Base-by-base conservation (phyloP, 768 basidiomycete species). In the Hortiboletus campestris region DNA sequence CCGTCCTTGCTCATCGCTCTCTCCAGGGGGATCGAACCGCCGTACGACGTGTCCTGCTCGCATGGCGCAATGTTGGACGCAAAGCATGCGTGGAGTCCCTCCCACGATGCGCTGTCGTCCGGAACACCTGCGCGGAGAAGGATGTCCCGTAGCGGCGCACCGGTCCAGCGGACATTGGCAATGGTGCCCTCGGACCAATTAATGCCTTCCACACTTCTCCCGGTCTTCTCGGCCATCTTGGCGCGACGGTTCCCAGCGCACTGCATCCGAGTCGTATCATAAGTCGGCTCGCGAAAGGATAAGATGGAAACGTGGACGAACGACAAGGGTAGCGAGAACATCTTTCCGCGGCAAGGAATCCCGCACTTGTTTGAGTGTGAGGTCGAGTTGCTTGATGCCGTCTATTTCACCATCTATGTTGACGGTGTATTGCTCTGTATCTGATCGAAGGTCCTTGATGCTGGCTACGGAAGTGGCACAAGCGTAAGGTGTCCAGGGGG, bases 181-280 rank as follows among this genome's bases (percentile, higher is more conserved):
- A 86, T 81, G n/a, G 84, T 85, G 19, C 84, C 88, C 54, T 85
- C 83, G 20, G 75, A 75, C 86, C 86, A 88, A 4, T 76, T 77
- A 22, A 88, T 78, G 9, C 85, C 85, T 36, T 80, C 71, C 0
- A 86, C 85, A 2, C 53, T 39, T 16, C 39, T 57, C 0, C 76
- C 73, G 53, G 82, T 84, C 39, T 80, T 76, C 8, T 74, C 70
- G 9, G 79, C 80, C 85, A 86, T 86, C 70, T 84, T 83, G 49
- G 78, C 81, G 12, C 85, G 76, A 56, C 85, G 76, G 59, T 86
- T 86, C n/a, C 85, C 85, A 8, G 85, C 85, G 57, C 85, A 87
- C 84, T 75, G 43, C 31, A 14, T 31, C 7, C 43, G 22, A 19
- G 35, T 12, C 8, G 16, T 40, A 20, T 10, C 36, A 14, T 44